Base-by-base conservation (phyloP, 2,329 filamentous ascomycete species). In the Fusarium sp. region DNA sequence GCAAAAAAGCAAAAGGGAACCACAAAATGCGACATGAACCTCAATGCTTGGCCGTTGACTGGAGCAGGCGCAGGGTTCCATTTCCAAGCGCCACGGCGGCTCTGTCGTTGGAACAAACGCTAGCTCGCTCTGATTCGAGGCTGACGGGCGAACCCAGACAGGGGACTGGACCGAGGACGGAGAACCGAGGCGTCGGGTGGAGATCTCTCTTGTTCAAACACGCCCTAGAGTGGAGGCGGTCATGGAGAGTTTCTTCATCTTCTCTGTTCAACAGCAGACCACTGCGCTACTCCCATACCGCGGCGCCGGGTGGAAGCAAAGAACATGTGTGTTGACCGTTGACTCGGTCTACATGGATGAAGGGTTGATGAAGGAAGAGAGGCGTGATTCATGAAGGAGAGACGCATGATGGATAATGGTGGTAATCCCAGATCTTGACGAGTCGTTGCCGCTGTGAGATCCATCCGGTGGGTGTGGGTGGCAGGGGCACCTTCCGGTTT, bases 101-200 rank as follows among this genome's bases (percentile, higher is more conserved):
- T 64, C 65, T 59, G 66, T 62, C 57, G 38, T 65, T 62, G 33
- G 68, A 51, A 63, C 49, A 42, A 22, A 46, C 56, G 24, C 56
- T 58, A 58, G 22, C 33, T n/a, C 14, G 20, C 31, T 24, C 40
- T 68, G 62, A 74, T 66, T 64, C 62, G 74, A 76, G 74, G 74
- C 74, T 76, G 74, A 76, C 72, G 70, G 56, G 31, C 65, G 17
- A 56, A 61, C 74, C 64, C 58, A 36, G 42, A 38, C 58, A 64
- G 49, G 71, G 67, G 64, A 71, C 64, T 63, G 67, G 57, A 64
- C 64, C 38, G 44, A 64, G 58, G 55, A 62, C 24, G 62, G 65
- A 61, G 67, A 63, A 69, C 60, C 60, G 64, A 66, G 55, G 71
- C 61, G 71, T 49, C 22, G 27, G 42, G 53, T 62, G 62, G 62